phyloP scores from a whole-genome alignment of 176 grass and related monocot species.

The Bolboschoenus planiculmis region DNA sequence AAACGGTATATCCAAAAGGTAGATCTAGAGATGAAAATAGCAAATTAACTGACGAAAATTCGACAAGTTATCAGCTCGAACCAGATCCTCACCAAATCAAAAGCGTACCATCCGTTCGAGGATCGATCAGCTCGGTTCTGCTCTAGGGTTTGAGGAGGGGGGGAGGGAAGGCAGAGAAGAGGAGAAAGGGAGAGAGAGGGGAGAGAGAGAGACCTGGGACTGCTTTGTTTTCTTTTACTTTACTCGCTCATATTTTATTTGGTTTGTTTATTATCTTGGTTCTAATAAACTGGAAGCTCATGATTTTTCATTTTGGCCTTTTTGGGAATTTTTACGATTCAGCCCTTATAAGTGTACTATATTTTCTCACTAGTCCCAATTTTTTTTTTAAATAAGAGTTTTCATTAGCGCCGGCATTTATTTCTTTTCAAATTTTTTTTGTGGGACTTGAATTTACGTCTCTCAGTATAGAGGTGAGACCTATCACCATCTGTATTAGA shows the following conservation, averaged over 20 bases:
- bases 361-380: too few relatives aligned
- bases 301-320: not conserved
- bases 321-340: not conserved
- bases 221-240: conserved; percentile 20
- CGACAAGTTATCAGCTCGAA: not conserved
- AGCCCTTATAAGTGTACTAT: not conserved
- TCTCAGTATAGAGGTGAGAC: too few relatives aligned
- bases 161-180: not conserved
- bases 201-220: not conserved
- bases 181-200: not conserved
- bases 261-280: not conserved
- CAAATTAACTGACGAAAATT: conserved; percentile 6
- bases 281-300: conserved; percentile 7
- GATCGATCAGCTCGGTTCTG: conserved; percentile 22
- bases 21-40: conserved; percentile 20
- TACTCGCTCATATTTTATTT: conserved; percentile 10
- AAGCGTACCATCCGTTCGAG: not conserved
- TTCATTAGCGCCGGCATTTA: too few relatives aligned
- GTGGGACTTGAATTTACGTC: too few relatives aligned
- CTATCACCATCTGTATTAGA: too few relatives aligned
- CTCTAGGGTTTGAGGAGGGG: conserved; percentile 13
- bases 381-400: too few relatives aligned
- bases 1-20: conserved; percentile 1
- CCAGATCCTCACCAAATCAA: conserved; percentile 27
- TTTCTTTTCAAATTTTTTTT: too few relatives aligned